Evolutionary conservation across 352 stramenopile genomes (phyloP).

Genomic region (Pythium brassicae): DNA sequence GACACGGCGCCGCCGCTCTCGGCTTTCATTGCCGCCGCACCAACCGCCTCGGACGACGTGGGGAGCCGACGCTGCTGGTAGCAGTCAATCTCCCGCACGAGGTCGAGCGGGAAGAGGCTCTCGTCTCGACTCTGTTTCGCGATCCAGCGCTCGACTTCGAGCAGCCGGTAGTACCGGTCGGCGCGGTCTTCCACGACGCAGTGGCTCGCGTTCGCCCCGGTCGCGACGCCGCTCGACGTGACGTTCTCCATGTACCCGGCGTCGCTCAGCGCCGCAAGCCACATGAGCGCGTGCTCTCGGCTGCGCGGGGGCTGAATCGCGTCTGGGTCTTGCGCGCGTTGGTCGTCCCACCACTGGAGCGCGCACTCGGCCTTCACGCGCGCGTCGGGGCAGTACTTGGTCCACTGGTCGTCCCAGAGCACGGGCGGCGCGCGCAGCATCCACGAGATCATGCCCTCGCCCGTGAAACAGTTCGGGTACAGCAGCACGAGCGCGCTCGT

Average conservation of each 20-base stretch:
- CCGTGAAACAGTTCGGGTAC: conserved; percentile 47
- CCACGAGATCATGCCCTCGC: conserved; percentile 61
- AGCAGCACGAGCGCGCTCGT: conserved; percentile 28
- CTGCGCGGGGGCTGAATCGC: conserved; percentile 40
- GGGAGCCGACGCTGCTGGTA: conserved; percentile 11
- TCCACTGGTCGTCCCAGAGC: conserved; percentile 54
- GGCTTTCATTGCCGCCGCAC: background rate
- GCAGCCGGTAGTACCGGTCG: conserved; percentile 52
- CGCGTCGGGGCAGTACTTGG: conserved; percentile 39
- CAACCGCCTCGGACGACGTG: background rate
- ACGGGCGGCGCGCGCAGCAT: conserved; percentile 36
- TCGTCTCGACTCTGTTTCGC: conserved; percentile 23
- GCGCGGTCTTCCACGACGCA: conserved; percentile 39
- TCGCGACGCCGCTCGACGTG: conserved; percentile 11
- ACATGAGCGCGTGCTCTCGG: conserved; percentile 31
- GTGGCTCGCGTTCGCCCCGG: conserved; percentile 30
- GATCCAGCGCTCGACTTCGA: conserved; percentile 48
- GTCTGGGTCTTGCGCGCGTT: conserved; percentile 35
- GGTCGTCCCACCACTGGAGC: conserved; percentile 31
- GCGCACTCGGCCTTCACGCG: conserved; percentile 13
- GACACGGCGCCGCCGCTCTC: conserved; percentile 4
- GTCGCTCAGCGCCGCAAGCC: conserved; percentile 53
- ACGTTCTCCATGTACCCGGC: conserved; percentile 59
- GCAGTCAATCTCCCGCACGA: conserved; percentile 62
- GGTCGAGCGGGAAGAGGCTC: conserved; percentile 58